A percentile compares a stretch with the other conserved stretches of the same genome.
These are phyloP conservation scores for Durotheca rogersii DNA, from an alignment of 495 filamentous ascomycete species.

Conservation along the genomic window DNA sequence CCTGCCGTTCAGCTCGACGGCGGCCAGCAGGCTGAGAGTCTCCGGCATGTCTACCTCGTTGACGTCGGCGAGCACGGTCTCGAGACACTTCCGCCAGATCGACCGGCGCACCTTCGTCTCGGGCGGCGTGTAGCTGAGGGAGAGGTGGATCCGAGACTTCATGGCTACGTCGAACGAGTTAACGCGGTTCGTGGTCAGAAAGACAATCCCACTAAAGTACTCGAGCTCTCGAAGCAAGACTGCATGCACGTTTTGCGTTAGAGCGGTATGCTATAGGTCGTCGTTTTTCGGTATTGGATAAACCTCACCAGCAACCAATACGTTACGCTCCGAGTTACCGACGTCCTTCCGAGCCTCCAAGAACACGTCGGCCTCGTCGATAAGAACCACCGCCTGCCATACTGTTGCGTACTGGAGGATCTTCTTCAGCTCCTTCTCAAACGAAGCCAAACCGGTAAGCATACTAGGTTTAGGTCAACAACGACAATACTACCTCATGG, in stretches of 20 bases:
- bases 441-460: conserved; percentile 20
- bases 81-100: conserved; percentile 36
- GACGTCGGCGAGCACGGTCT: conserved; percentile 7
- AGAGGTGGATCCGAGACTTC: conserved; percentile 51
- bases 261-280: conserved; percentile 37
- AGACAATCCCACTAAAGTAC: conserved; percentile 50
- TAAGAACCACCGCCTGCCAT: conserved; percentile 52
- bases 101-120: conserved; percentile 29
- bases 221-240: conserved; percentile 48
- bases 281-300: neutral
- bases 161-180: conserved; percentile 57
- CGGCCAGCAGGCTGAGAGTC: conserved; percentile 38
- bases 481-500: neutral
- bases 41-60: conserved; percentile 28
- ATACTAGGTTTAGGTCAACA: conserved; percentile 37
- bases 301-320: conserved; percentile 41
- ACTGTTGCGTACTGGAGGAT: conserved; percentile 68
- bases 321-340: conserved; percentile 44
- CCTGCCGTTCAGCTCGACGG: conserved; percentile 56
- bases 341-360: conserved; percentile 42
- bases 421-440: conserved; percentile 74
- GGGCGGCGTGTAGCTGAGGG: conserved; percentile 38
- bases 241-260: conserved; percentile 63
- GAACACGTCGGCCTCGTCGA: conserved; percentile 54
- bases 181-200: conserved; percentile 55